Conservation (phyloP, 352 stramenopile genomes). For the Phytophthora uliginosa region DNA sequence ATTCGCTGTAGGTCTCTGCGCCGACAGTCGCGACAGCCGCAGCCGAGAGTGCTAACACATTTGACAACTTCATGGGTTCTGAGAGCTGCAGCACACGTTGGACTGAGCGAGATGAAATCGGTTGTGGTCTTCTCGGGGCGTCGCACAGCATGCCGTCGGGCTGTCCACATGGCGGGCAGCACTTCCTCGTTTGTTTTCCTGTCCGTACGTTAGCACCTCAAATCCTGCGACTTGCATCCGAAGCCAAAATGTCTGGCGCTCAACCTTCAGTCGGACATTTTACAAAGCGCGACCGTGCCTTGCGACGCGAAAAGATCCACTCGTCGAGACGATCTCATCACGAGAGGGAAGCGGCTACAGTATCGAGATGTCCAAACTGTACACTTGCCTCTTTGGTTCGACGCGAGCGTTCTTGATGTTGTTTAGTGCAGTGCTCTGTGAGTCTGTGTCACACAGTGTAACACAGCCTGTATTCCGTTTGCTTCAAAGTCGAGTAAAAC, state of each 20-base stretch:
- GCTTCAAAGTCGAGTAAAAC: neutral
- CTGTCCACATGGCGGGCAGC: conserved; percentile 16
- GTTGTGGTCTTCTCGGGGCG: conserved; percentile 16
- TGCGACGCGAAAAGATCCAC: conserved; percentile 3
- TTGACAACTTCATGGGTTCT: conserved; percentile 32
- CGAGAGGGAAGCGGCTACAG: neutral
- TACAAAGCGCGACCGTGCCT: conserved; percentile 8
- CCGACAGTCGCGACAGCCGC: conserved; percentile 7
- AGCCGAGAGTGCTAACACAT: conserved; percentile 14
- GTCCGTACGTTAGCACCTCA: conserved; percentile 24
- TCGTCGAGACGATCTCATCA: conserved; percentile 20
- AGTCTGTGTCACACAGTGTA: too few relatives aligned
- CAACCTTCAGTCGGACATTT: conserved; percentile 17
- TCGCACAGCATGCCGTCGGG: neutral
- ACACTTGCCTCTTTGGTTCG: conserved; percentile 8
- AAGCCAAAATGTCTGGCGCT: conserved; percentile 10
- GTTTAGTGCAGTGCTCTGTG: neutral
- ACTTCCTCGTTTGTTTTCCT: conserved; percentile 31
- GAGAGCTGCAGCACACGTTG: conserved; percentile 10
- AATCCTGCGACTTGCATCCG: conserved; percentile 25
- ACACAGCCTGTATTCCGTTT: too few relatives aligned
- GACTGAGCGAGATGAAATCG: conserved; percentile 16
- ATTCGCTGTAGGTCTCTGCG: conserved; percentile 32
- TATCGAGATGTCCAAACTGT: conserved; percentile 18
- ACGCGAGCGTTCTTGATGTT: neutral